Conservation (phyloP, 208 protist genomes). For the Naegleria lovaniensis region DNA sequence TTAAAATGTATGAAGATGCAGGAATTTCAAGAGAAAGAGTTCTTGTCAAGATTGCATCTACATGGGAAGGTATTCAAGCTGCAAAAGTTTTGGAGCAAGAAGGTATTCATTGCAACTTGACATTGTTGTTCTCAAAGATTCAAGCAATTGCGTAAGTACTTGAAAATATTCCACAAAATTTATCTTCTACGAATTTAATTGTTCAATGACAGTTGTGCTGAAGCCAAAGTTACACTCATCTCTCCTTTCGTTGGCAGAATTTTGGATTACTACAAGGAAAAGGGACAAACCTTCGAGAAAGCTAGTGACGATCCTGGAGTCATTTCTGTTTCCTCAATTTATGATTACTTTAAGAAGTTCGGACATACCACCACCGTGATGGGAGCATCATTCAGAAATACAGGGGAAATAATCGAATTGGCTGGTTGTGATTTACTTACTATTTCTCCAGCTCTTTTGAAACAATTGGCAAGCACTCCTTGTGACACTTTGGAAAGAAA, state of each 20-base stretch:
- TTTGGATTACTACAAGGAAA: slow-evolving; percentile 87
- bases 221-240: slow-evolving; percentile 86
- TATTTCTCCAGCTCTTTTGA: slow-evolving; percentile 87
- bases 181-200: not conserved
- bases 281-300: not conserved
- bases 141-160: slow-evolving; percentile 67
- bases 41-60: slow-evolving; percentile 93
- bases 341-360: slow-evolving; percentile 95
- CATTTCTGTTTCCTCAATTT: slow-evolving; percentile 83
- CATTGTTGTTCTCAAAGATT: slow-evolving; percentile 90
- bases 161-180: not conserved
- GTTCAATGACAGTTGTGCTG: slow-evolving; percentile 57
- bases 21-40: slow-evolving; percentile 75
- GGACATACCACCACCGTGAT: slow-evolving; percentile 93
- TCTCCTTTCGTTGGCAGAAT: slow-evolving; percentile 94
- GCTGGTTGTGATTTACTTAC: slow-evolving; percentile 93
- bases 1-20: slow-evolving; percentile 83
- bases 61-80: slow-evolving; percentile 94
- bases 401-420: slow-evolving; percentile 77
- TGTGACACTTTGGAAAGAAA: slow-evolving; percentile 53
- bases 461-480: slow-evolving; percentile 64
- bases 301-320: slow-evolving; percentile 57
- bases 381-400: slow-evolving; percentile 93
- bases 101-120: slow-evolving; percentile 94
- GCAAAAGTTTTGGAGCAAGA: slow-evolving; percentile 82